phyloP scores from a whole-genome alignment of 179 eudicot species.

The Spinacia oleracea region DNA sequence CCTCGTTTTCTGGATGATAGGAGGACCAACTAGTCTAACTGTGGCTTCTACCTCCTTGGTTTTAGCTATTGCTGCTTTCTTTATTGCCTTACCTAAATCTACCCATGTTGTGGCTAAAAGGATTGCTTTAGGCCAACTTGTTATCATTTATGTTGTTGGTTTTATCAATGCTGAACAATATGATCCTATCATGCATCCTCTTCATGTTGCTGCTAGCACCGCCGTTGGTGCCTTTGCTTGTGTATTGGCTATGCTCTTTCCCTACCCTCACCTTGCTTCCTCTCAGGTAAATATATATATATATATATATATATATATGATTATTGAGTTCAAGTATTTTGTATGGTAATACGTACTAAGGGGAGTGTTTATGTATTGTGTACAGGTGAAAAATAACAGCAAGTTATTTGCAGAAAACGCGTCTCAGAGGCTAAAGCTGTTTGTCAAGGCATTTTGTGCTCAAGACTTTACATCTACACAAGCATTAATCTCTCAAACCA shows the following conservation, averaged over 20 bases:
- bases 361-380: neutral
- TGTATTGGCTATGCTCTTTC: slow-evolving; percentile 63
- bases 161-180: slow-evolving; percentile 41
- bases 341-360: neutral
- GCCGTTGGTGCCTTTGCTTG: slow-evolving; percentile 69
- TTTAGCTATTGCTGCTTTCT: slow-evolving; percentile 50
- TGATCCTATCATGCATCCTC: slow-evolving; percentile 66
- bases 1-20: slow-evolving; percentile 48
- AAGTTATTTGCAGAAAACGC: slow-evolving; percentile 57
- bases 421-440: slow-evolving; percentile 52
- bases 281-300: slow-evolving; percentile 45
- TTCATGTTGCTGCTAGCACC: slow-evolving; percentile 73
- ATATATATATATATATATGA: too few relatives aligned
- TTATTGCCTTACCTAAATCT: slow-evolving; percentile 52
- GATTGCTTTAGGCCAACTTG: slow-evolving; percentile 73
- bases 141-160: slow-evolving; percentile 57
- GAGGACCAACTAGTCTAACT: slow-evolving; percentile 55
- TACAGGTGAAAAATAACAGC: slow-evolving; percentile 60
- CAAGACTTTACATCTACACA: slow-evolving; percentile 44
- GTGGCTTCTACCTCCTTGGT: slow-evolving; percentile 37
- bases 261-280: slow-evolving; percentile 61
- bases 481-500: slow-evolving; percentile 54
- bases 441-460: slow-evolving; percentile 63
- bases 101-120: slow-evolving; percentile 59
- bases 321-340: neutral